These are phyloP conservation scores for Microbotryomycetes sp. DNA, from an alignment of 1,284 basidiomycete species.

Conservation along the genomic window DNA sequence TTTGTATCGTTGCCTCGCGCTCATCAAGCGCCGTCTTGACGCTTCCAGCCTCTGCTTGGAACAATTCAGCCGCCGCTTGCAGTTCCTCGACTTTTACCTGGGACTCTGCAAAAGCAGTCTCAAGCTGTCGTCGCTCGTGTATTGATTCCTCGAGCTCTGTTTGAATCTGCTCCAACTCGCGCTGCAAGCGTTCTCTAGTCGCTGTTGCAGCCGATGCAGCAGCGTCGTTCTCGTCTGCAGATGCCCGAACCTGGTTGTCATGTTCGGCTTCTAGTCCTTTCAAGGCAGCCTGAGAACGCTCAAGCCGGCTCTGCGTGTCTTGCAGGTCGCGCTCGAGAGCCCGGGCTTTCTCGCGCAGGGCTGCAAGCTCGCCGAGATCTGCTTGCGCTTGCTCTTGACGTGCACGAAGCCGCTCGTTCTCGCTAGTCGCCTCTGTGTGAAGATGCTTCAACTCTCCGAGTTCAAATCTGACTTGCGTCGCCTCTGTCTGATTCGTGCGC, in stretches of 20 bases:
- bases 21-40: background rate
- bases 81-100: background rate
- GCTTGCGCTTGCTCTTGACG: background rate
- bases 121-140: constrained; percentile 3
- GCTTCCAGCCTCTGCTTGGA: background rate
- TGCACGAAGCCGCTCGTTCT: constrained; percentile 3
- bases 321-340: background rate
- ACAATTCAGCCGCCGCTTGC: background rate
- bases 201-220: background rate
- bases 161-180: constrained; percentile 13
- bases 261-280: background rate
- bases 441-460: no score
- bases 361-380: background rate
- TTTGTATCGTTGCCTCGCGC: background rate
- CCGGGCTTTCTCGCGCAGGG: background rate
- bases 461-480: no score
- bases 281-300: background rate
- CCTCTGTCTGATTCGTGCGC: no score
- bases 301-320: background rate
- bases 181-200: background rate
- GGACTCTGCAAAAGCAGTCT: constrained; percentile 17
- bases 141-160: constrained; percentile 8
- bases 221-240: constrained; percentile 2
- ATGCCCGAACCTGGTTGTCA: background rate
- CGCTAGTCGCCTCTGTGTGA: no score